Evolutionary conservation across 2,329 filamentous ascomycete genomes (phyloP).

Genomic region (Helotiales sp.): DNA sequence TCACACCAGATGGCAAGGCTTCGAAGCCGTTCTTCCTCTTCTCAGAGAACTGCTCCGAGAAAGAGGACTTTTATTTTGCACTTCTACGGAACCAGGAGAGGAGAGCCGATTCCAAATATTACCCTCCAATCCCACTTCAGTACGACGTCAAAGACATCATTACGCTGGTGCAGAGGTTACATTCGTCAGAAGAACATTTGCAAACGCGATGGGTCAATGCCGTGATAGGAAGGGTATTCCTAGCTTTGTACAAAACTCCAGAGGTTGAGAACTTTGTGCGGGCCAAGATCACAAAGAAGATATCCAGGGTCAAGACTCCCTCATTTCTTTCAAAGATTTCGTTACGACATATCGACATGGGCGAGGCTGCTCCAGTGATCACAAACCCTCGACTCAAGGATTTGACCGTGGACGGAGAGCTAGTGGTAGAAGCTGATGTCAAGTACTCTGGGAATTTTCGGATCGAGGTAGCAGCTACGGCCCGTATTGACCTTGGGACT

Average conservation of each 20-base stretch:
- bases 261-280: constrained; percentile 80
- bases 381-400: constrained; percentile 89
- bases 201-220: constrained; percentile 96
- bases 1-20: constrained; percentile 58
- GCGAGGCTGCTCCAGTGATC: constrained; percentile 84
- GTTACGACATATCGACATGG: constrained; percentile 84
- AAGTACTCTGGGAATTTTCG: constrained; percentile 89
- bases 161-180: constrained; percentile 84
- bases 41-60: constrained; percentile 92
- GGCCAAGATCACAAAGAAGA: constrained; percentile 93
- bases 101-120: constrained; percentile 58
- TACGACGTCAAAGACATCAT: constrained; percentile 90
- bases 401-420: constrained; percentile 88
- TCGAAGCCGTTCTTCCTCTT: constrained; percentile 93
- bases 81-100: constrained; percentile 84
- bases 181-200: constrained; percentile 88
- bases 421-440: constrained; percentile 83
- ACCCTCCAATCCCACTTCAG: constrained; percentile 70
- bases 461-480: constrained; percentile 89
- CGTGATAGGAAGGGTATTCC: constrained; percentile 83
- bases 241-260: constrained; percentile 83
- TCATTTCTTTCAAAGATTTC: constrained; percentile 84
- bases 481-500: constrained; percentile 85
- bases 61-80: constrained; percentile 98
- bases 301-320: constrained; percentile 89